Evolutionary conservation across 139 green algal genomes (phyloP).

Genomic region (Chlorella sp.): DNA sequence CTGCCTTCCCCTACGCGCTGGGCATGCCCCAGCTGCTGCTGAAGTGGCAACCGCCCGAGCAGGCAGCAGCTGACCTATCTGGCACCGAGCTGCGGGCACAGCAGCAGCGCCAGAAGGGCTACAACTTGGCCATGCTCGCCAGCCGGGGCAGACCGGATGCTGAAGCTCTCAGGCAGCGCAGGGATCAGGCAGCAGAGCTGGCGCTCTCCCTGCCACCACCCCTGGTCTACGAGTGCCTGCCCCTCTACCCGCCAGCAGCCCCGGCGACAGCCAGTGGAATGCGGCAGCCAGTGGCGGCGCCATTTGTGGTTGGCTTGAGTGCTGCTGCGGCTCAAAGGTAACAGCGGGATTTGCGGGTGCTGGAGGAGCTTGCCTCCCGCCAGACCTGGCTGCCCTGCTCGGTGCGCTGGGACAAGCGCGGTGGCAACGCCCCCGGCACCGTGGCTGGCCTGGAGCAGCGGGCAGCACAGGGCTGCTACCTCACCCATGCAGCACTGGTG

Average conservation of each 20-base stretch:
- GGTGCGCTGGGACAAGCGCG: slow-evolving; percentile 2
- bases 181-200: background rate
- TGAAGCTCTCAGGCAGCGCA: background rate
- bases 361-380: background rate
- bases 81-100: background rate
- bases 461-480: background rate
- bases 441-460: background rate
- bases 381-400: background rate
- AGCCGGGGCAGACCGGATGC: background rate
- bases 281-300: no score
- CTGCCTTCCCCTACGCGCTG: background rate
- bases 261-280: no score
- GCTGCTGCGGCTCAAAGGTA: no score
- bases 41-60: slow-evolving; percentile 3
- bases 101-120: no score
- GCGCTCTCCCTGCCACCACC: background rate
- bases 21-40: background rate
- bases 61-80: background rate
- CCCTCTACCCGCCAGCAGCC: background rate
- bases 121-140: no score
- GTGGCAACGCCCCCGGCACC: background rate
- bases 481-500: background rate
- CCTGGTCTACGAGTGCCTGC: background rate
- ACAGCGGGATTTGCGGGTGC: background rate
- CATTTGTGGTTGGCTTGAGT: no score